phyloP scores from a whole-genome alignment of 768 basidiomycete genomes.

The Tulasnella sp. region DNA sequence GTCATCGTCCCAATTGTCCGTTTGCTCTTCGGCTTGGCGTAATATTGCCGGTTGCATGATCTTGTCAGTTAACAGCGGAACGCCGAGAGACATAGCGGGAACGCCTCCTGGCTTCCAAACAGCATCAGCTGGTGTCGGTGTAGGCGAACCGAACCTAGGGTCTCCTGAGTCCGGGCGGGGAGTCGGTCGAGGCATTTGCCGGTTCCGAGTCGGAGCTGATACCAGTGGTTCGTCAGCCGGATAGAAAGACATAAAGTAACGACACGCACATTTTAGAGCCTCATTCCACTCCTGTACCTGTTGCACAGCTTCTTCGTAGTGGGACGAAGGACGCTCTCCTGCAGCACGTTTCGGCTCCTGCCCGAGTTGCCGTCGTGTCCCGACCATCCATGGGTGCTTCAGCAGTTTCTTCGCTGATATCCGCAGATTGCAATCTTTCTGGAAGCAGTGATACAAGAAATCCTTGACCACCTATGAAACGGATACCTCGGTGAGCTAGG shows the following conservation, averaged over 20 bases:
- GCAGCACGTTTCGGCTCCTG: constrained; percentile 22
- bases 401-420: constrained; percentile 89
- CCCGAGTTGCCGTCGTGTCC: constrained; percentile 64
- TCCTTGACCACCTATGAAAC: constrained; percentile 69
- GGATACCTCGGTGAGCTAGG: neutral
- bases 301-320: constrained; percentile 87
- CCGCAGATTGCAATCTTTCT: constrained; percentile 92
- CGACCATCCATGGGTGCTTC: constrained; percentile 91
- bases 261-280: constrained; percentile 68
- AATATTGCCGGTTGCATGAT: constrained; percentile 22
- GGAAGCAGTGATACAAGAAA: constrained; percentile 95
- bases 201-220: constrained; percentile 10
- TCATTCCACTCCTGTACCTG: constrained; percentile 99
- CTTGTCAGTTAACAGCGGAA: constrained; percentile 5
- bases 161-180: constrained; percentile 3
- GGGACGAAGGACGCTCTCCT: constrained; percentile 46
- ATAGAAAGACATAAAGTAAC: neutral
- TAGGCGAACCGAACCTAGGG: constrained; percentile 12
- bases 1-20: constrained; percentile 97
- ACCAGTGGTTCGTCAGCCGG: constrained; percentile 8
- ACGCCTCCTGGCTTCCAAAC: neutral
- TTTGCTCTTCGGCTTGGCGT: constrained; percentile 71
- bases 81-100: constrained; percentile 29
- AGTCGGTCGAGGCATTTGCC: neutral
- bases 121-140: neutral